Percentiles rank a stretch among this genome's conserved stretches.
phyloP scores from a whole-genome alignment of 1,284 basidiomycete genomes.

The Cerrena zonata region DNA sequence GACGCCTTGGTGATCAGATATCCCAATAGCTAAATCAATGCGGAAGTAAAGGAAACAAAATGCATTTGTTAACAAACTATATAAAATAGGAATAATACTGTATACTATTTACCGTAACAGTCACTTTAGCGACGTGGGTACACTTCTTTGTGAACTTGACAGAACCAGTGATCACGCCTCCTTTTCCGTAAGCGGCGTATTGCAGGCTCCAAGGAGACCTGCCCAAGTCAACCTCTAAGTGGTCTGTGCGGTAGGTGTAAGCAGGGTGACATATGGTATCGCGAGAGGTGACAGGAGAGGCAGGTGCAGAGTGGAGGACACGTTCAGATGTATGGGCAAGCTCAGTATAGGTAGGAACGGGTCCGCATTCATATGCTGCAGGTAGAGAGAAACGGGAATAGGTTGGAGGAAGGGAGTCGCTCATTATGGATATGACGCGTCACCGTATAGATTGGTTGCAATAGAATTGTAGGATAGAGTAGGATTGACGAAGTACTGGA shows the following conservation, averaged over 20 bases:
- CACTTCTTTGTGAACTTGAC: slow-evolving; percentile 32
- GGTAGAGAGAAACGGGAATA: neutral
- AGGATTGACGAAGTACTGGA: no score
- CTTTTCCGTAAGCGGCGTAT: slow-evolving; percentile 38
- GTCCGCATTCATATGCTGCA: neutral
- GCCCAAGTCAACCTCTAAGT: slow-evolving; percentile 38
- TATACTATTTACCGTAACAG: no score
- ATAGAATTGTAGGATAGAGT: no score
- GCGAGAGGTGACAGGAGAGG: slow-evolving; percentile 8
- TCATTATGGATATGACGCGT: no score
- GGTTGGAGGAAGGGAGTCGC: no score
- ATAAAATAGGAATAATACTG: slow-evolving; percentile 8
- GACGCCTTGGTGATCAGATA: slow-evolving; percentile 31
- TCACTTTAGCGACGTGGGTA: slow-evolving; percentile 32
- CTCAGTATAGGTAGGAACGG: slow-evolving; percentile 22
- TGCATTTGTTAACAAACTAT: neutral
- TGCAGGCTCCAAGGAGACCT: slow-evolving; percentile 34
- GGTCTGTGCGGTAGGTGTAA: slow-evolving; percentile 35
- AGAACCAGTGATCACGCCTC: slow-evolving; percentile 36
- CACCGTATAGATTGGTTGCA: no score
- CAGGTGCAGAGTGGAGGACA: slow-evolving; percentile 19
- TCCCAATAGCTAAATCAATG: slow-evolving; percentile 33
- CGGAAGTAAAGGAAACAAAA: neutral
- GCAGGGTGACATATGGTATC: slow-evolving; percentile 22
- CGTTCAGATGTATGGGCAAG: slow-evolving; percentile 17